Conservation (phyloP, 2,329 filamentous ascomycete species). For the Curvularia verruculosa region DNA sequence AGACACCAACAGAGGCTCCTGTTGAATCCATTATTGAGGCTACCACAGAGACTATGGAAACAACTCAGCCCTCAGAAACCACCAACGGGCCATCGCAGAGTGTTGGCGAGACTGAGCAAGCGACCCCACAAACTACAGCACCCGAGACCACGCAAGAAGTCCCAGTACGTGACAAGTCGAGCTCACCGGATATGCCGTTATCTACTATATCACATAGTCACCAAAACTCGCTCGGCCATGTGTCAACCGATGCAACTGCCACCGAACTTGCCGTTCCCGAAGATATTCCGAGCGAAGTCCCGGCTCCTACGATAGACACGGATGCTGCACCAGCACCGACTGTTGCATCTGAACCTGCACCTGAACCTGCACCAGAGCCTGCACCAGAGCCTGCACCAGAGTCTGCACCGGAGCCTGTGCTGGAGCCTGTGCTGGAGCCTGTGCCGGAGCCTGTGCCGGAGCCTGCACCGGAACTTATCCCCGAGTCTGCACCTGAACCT, state of each 20-base stretch:
- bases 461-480: background rate
- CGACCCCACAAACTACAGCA: conserved; percentile 6
- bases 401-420: background rate
- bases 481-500: background rate
- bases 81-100: conserved; percentile 15
- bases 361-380: conserved; percentile 8
- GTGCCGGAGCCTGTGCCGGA: conserved; percentile 2
- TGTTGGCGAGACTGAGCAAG: conserved; percentile 10
- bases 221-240: conserved; percentile 43
- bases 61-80: conserved; percentile 11
- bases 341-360: background rate
- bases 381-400: conserved; percentile 4
- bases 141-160: conserved; percentile 12
- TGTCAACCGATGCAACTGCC: conserved; percentile 27
- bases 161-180: conserved; percentile 43
- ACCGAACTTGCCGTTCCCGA: conserved; percentile 12
- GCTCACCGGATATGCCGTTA: conserved; percentile 53
- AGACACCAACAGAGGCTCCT: background rate
- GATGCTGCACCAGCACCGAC: conserved; percentile 9
- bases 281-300: conserved; percentile 8
- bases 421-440: conserved; percentile 1
- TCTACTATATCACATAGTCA: conserved; percentile 47
- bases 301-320: conserved; percentile 9
- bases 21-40: background rate
- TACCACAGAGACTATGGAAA: background rate